Conservation (phyloP, 805 yeast genomes). For the Cyberlindnera euphorbiiphila region DNA sequence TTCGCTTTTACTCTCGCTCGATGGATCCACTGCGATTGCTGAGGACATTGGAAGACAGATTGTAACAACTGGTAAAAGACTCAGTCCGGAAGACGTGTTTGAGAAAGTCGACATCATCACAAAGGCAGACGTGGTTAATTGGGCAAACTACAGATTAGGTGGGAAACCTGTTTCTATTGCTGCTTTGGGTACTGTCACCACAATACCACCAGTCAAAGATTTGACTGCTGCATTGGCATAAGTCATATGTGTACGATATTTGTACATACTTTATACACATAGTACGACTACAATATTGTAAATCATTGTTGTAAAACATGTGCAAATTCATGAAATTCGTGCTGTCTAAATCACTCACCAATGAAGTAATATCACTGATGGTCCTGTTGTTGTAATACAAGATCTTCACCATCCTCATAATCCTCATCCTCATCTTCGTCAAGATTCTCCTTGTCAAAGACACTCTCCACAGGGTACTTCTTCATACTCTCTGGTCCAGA, state of each 20-base stretch:
- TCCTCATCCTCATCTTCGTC: constrained; percentile 31
- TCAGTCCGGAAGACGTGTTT: constrained; percentile 45
- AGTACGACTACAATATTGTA: no score
- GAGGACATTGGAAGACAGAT: constrained; percentile 98
- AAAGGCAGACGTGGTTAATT: constrained; percentile 71
- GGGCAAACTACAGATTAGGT: constrained; percentile 82
- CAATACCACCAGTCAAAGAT: constrained; percentile 65
- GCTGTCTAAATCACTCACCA: not conserved
- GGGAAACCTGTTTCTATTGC: constrained; percentile 83
- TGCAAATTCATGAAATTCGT: not conserved
- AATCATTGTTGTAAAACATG: no score
- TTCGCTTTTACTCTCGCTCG: constrained; percentile 80
- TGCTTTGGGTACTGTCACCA: constrained; percentile 79
- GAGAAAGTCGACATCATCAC: constrained; percentile 72
- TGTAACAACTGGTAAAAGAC: constrained; percentile 79
- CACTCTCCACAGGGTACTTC: constrained; percentile 23
- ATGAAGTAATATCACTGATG: no score
- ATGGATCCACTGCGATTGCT: constrained; percentile 93
- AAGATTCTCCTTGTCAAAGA: constrained; percentile 22
- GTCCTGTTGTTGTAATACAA: constrained; percentile 21
- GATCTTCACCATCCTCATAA: constrained; percentile 34
- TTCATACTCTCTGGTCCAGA: constrained; percentile 21
- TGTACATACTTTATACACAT: no score
- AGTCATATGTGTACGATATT: no score
- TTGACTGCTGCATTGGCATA: constrained; percentile 40